Evolutionary conservation across 148 eudicot species (phyloP).

Genomic region (Pharnaceum exiguum): DNA sequence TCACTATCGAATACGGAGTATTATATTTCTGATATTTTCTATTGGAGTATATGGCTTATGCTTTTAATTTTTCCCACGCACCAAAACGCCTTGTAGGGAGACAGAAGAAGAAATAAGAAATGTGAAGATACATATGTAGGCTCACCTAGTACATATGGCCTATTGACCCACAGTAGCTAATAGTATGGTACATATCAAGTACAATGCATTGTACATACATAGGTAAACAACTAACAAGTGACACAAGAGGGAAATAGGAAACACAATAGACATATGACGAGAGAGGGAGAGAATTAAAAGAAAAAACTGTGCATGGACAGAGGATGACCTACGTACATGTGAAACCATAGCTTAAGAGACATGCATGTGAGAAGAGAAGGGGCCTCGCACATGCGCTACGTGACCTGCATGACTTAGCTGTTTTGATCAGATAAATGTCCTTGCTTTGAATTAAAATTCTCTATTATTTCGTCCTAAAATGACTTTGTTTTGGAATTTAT

Average conservation of each 20-base stretch:
- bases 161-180: conserved; percentile 12
- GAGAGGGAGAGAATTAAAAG: background rate
- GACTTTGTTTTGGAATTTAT: background rate
- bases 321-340: conserved; percentile 55
- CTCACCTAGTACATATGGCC: background rate
- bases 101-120: background rate
- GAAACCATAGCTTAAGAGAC: conserved; percentile 33
- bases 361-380: conserved; percentile 38
- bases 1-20: no score
- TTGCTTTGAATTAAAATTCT: background rate
- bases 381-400: conserved; percentile 44
- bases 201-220: conserved; percentile 27
- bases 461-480: background rate
- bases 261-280: background rate
- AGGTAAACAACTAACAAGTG: background rate
- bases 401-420: conserved; percentile 39
- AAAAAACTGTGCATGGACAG: conserved; percentile 27
- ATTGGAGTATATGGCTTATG: no score
- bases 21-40: no score
- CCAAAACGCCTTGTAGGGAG: no score
- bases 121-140: background rate
- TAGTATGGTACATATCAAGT: conserved; percentile 26
- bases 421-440: conserved; percentile 6
- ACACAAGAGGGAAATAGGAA: no score
- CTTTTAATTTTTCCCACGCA: no score